A percentile compares a stretch with the other conserved stretches of the same genome.
These are phyloP conservation scores for Aspergillus costaricaensis DNA, from an alignment of 2,329 filamentous ascomycete genomes.

Conservation along the genomic window DNA sequence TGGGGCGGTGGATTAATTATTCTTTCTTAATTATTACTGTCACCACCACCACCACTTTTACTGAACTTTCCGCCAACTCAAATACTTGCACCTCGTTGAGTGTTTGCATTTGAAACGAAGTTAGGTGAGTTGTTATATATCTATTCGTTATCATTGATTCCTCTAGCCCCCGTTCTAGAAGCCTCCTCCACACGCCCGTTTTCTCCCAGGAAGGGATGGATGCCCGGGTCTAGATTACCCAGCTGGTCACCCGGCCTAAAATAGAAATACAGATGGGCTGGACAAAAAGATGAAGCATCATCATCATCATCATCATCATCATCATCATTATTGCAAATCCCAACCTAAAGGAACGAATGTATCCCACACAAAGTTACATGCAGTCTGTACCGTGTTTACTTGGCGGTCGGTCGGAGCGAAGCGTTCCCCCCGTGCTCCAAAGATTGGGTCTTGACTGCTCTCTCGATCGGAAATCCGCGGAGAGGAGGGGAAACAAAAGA, in stretches of 20 bases:
- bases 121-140: no score
- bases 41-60: background rate
- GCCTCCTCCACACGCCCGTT: background rate
- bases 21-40: no score
- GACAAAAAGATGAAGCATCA: background rate
- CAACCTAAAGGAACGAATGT: background rate
- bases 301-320: no score
- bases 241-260: background rate
- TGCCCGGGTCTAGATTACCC: background rate
- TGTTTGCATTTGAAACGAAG: no score
- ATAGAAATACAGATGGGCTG: background rate
- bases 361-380: constrained; percentile 1
- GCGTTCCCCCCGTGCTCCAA: constrained; percentile 4
- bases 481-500: background rate
- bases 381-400: background rate
- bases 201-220: background rate
- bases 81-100: no score
- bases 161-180: background rate
- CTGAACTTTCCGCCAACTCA: no score
- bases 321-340: background rate
- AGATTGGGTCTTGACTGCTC: constrained; percentile 1
- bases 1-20: background rate
- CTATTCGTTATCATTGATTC: no score
- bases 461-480: constrained; percentile 9
- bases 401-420: background rate